Evolutionary conservation across 352 stramenopile genomes (phyloP).

Genomic region (Phytopythium mirpurense): DNA sequence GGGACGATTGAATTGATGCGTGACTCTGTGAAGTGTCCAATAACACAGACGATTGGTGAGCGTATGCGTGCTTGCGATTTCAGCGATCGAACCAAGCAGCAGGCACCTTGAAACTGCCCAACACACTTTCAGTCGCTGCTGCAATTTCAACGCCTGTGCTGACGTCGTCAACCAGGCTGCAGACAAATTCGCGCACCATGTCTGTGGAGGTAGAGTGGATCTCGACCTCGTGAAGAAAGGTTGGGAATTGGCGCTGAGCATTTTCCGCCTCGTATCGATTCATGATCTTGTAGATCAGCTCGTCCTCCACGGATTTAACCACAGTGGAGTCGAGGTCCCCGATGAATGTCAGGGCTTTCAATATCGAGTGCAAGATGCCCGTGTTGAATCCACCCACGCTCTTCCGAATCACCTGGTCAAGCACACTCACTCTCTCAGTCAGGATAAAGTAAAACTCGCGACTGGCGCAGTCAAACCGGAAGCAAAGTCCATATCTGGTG

Average conservation of each 20-base stretch:
- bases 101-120: constrained; percentile 73
- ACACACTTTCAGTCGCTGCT: constrained; percentile 52
- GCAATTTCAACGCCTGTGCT: constrained; percentile 61
- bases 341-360: constrained; percentile 75
- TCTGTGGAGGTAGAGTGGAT: constrained; percentile 16
- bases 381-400: constrained; percentile 29
- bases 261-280: constrained; percentile 48
- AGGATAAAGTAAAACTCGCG: no score
- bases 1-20: constrained; percentile 58
- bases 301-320: constrained; percentile 61
- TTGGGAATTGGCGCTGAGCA: constrained; percentile 10
- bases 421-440: not conserved
- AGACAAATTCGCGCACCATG: constrained; percentile 36
- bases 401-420: constrained; percentile 45
- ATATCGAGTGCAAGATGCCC: constrained; percentile 48
- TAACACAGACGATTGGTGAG: not conserved
- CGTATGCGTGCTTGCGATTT: not conserved
- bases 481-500: not conserved
- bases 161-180: constrained; percentile 52
- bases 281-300: constrained; percentile 75
- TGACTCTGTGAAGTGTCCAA: constrained; percentile 36
- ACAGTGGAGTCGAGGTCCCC: constrained; percentile 64
- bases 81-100: not conserved
- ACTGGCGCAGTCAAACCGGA: not conserved
- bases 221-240: not conserved